Evolutionary conservation across 345 rosid species (phyloP), one percentile per base, ranked within the genome.

Genomic region (Hevea brasiliensis): DNA sequence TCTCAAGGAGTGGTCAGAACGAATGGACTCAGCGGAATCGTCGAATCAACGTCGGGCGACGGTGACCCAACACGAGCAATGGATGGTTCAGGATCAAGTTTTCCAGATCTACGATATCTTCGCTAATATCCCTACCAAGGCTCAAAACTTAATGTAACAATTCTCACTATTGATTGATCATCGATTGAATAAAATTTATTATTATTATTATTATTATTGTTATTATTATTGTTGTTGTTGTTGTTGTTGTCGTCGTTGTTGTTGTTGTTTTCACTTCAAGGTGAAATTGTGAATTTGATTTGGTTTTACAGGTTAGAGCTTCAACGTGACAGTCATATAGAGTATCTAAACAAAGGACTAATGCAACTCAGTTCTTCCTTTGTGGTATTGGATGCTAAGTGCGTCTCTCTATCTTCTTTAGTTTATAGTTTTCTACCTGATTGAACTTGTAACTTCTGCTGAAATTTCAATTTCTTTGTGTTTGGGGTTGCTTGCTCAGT

Each of bases 381-480:
- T 74, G 84, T 86, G 61, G 82, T 80, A 35, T 81, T 92, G 81
- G 98, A 94, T 70, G 89, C 98, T 32, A 92, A 79, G 98, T 94
- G 85, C 3, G 84, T 71, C 51, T 71, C 35, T 68, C 58, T 10
- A 53, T 56, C 5, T 45, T 27, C 18, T 15, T 42, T 14, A 23
- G 44, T 29, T 44, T 24, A 57, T 14, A 11, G 7, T 63, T 35
- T 54, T 20, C 6, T 44, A 15, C 13, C 54, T 27, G 27, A 27
- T 45, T 61, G 55, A 48, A 35, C 26, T 48, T 48, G 58, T 10
- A 44, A 27, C 21, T 65, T 41, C 35, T 21, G 18, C 53, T 65
- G 8, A 44, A 61, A 61, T 7, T n/a, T 41, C 6, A 23, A 41
- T n/a, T 42, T 44, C 32, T 2, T 61, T 61, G 62, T 8, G 13